These are phyloP conservation scores for Guillardia theta DNA, from an alignment of 78 protist genomes.

Conservation along the genomic window DNA sequence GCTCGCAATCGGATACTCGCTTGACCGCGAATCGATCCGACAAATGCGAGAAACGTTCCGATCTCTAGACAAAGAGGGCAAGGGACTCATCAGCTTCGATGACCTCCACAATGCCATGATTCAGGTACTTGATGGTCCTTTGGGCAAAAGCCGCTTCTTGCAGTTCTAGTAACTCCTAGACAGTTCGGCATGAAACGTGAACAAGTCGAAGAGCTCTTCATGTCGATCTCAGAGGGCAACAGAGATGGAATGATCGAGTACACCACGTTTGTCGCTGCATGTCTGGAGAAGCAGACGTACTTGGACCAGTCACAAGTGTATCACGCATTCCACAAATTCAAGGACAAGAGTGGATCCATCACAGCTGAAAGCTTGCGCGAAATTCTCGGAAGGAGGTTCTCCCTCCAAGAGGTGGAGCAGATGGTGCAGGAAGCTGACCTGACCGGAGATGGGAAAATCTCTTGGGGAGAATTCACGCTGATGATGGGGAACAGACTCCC, in stretches of 20 bases:
- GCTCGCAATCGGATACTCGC: background rate
- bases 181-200: too few relatives aligned
- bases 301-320: background rate
- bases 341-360: background rate
- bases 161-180: too few relatives aligned
- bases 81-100: background rate
- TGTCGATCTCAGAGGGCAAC: background rate
- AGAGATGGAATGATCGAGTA: background rate
- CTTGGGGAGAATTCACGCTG: background rate
- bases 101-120: background rate
- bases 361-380: background rate
- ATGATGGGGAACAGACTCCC: conserved; percentile 13
- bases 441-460: background rate
- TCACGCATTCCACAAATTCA: conserved; percentile 1
- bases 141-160: too few relatives aligned
- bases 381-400: background rate
- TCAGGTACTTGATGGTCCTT: too few relatives aligned
- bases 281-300: conserved; percentile 3
- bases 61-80: background rate
- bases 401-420: background rate
- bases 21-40: background rate
- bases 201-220: background rate
- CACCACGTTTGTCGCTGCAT: conserved; percentile 22
- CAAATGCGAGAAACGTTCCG: background rate
- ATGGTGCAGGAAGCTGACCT: conserved; percentile 9